Base-by-base conservation (phyloP, 2,329 filamentous ascomycete genomes). In the Neocucurbitaria cava region DNA sequence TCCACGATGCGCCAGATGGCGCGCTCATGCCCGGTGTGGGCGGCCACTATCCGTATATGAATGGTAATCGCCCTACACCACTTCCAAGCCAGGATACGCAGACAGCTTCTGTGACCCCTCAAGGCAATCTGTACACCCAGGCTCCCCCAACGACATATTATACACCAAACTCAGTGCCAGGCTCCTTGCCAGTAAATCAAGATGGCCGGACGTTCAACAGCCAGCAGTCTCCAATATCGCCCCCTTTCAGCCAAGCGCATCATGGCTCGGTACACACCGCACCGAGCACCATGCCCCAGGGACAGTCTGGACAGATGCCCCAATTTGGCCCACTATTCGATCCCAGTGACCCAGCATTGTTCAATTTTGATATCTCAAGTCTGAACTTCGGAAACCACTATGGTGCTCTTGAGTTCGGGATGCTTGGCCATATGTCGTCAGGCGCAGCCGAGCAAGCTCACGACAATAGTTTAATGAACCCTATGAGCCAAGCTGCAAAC, bases 341-440 rank as follows among this genome's bases (percentile, higher is more conserved):
- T 65, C 91, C 92, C 0, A 95, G 91, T 71, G 95, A 98, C 72
- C 92, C 93, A 3, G 90, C 92, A 0, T 79, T 96, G 50, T 97
- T 96, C 83, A 97, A 97, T 73, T 96, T 98, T 75, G 93, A 98
- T 73, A 86, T 97, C 10, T 92, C 96, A 50, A 92, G 92, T 54
- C 85, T 97, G 73, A 95, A 95, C 73, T 99, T 98, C 75, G 93
- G 92, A 51, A 98, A 95, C 72, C 92, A 96, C 61, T 99, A 98
- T 71, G 94, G 93, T 56, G 94, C 93, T 17, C 83, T 96, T 75
- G 95, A 98, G 75, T 97, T 98, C 74, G 90, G 92, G 49, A 97
- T 98, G 85, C 85, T 99, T 0, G 92, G 92, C 24, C 94, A 98
- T 74, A 96, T 99, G 90, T 92, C 91, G 55, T 92, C 90, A n/a